phyloP scores from a whole-genome alignment of 179 eudicot species.

The Heliamphora pulchella region DNA sequence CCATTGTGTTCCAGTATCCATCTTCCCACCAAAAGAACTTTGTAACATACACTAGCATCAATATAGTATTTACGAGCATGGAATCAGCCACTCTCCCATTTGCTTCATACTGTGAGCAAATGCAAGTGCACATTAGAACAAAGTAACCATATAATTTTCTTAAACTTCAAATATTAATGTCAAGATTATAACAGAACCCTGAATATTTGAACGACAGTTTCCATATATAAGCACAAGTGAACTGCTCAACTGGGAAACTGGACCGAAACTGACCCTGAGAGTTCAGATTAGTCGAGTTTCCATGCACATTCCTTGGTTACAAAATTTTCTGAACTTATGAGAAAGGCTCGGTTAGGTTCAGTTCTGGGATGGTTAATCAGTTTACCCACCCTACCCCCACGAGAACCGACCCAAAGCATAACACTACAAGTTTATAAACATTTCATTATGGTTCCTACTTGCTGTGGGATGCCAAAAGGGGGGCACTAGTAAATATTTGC shows the following conservation, averaged over 20 bases:
- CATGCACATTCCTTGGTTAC: neutral
- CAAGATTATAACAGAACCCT: conserved; percentile 37
- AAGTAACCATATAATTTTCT: neutral
- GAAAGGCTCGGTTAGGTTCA: neutral
- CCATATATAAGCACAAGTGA: neutral
- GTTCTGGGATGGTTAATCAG: neutral
- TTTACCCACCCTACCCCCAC: neutral
- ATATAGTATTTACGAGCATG: conserved; percentile 73
- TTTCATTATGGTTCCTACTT: neutral
- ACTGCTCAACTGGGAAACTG: neutral
- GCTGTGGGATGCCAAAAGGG: neutral
- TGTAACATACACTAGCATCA: conserved; percentile 84
- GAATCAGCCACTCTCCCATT: conserved; percentile 82
- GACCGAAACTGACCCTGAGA: neutral
- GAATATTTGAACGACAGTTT: conserved; percentile 15
- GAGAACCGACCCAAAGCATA: neutral
- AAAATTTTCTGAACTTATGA: neutral
- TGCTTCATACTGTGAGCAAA: conserved; percentile 56
- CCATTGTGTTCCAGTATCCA: conserved; percentile 99
- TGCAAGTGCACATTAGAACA: neutral
- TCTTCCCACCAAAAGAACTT: conserved; percentile 99
- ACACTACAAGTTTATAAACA: neutral
- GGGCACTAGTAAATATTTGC: neutral
- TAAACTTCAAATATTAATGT: conserved; percentile 1
- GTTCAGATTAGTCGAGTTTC: neutral